Conservation (phyloP, 208 protist genomes). For the Wallacemonas sp. region DNA sequence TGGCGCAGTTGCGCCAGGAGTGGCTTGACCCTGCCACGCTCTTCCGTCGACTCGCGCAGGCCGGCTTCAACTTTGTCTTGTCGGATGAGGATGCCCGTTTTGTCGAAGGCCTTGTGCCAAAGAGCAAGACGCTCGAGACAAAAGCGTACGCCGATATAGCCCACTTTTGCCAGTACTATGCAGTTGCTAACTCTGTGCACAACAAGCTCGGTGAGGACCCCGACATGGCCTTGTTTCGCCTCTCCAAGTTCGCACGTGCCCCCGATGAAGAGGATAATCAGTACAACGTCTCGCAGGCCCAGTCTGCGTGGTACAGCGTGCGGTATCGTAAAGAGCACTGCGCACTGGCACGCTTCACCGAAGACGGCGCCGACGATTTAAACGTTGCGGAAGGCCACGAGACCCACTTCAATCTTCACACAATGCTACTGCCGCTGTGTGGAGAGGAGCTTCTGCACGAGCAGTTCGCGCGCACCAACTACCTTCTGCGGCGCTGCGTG, state of each 20-base stretch:
- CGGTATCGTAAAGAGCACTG: constrained; percentile 80
- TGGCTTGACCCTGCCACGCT: constrained; percentile 79
- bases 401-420: constrained; percentile 86
- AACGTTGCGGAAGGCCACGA: constrained; percentile 50
- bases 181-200: constrained; percentile 73
- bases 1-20: constrained; percentile 52
- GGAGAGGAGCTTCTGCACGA: constrained; percentile 53
- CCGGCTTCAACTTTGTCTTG: constrained; percentile 88
- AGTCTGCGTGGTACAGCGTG: constrained; percentile 54
- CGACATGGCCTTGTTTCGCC: constrained; percentile 88
- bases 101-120: constrained; percentile 67
- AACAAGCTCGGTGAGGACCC: constrained; percentile 87
- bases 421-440: constrained; percentile 43
- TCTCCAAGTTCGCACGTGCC: constrained; percentile 47
- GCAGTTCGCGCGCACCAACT: constrained; percentile 70
- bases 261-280: constrained; percentile 42
- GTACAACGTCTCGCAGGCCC: constrained; percentile 28
- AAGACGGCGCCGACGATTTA: constrained; percentile 58
- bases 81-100: constrained; percentile 71
- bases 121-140: constrained; percentile 62
- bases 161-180: constrained; percentile 80
- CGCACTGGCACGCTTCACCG: constrained; percentile 53
- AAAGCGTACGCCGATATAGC: constrained; percentile 89
- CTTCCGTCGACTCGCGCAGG: constrained; percentile 71
- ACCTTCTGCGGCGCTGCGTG: constrained; percentile 80